Evolutionary conservation across 1,139 yeast species (phyloP).

Genomic region (Nakaseomyces nivariensis): DNA sequence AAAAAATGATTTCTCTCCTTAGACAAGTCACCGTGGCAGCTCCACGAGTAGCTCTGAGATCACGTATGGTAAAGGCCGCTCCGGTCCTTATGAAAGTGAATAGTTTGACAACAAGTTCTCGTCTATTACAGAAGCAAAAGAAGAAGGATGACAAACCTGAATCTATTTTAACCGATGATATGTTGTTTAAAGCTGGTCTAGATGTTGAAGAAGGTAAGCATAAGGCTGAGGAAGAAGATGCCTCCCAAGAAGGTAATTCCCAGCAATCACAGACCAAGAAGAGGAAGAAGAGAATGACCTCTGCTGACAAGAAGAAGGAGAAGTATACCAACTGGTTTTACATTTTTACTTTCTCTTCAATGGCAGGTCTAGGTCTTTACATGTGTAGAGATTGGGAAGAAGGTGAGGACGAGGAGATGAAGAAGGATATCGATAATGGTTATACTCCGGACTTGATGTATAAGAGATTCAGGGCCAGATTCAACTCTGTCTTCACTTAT

Average conservation of each 20-base stretch:
- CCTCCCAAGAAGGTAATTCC: conserved; percentile 19
- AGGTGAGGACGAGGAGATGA: conserved; percentile 53
- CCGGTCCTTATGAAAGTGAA: not conserved
- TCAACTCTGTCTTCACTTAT: conserved; percentile 65
- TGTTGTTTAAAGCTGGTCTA: conserved; percentile 76
- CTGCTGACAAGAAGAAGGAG: conserved; percentile 57
- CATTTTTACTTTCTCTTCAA: conserved; percentile 47
- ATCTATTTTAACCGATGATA: conserved; percentile 68
- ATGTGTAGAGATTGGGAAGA: conserved; percentile 83
- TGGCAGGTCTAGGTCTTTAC: conserved; percentile 57
- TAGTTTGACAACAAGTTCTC: not conserved
- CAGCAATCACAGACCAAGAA: conserved; percentile 16
- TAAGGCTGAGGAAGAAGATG: conserved; percentile 9
- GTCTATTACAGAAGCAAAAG: conserved; percentile 18
- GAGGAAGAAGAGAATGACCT: conserved; percentile 43
- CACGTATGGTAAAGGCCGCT: not conserved
- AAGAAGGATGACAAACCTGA: conserved; percentile 33
- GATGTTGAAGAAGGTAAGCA: conserved; percentile 35
- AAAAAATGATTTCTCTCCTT: not conserved
- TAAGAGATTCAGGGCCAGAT: conserved; percentile 60
- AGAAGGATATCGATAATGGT: conserved; percentile 52
- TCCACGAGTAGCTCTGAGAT: not conserved
- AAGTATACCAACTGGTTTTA: conserved; percentile 62
- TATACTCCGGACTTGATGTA: conserved; percentile 57
- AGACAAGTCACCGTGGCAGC: not conserved